Base-by-base conservation (phyloP, 805 yeast species). In the Candida germanica region DNA sequence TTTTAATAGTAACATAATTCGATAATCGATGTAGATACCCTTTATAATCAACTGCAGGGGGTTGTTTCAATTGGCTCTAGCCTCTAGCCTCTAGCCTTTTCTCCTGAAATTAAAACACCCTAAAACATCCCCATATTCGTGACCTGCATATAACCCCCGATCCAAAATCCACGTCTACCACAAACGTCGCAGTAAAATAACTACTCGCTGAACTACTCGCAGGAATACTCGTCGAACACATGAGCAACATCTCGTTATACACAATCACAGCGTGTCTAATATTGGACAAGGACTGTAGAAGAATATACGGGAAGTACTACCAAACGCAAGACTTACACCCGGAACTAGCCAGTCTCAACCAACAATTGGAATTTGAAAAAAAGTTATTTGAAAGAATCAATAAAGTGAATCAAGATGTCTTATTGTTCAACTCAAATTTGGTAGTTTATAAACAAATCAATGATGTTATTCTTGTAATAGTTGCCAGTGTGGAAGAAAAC, bases 281-380 rank as follows among this genome's bases (percentile, higher is more conserved):
- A 47, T 75, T 93, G 47, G 97, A 89, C 59, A 76, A 69, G 49
- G 83, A 81, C 38, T 96, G 95, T 11, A 73, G 79, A 38, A 70
- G 98, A 49, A 64, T 93, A 26, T 84, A 76, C 53, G 82, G 95
- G 44, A 89, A 89, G 55, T 93, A 91, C 70, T 91, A 83, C 66
- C 68, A 71, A 34, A 77, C 83, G 8, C 84, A 87, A 26, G 51
- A 26, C 22, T 26, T 38, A 17, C 37, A 39, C 22, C 43, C 44
- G 14, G 36, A 38, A 34, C 17, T 53, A 57, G 5, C 61, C 61
- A 17, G 58, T 50, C 36, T 56, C 65, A 39, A 78, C 54, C 79
- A 79, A 46, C 97, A 93, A 63, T 65, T 70, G 39, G 69, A 78
- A 37, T 93, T 91, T 58, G 98, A 93, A 63, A 64, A 75, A 47